Conservation (phyloP, 2,329 filamentous ascomycete genomes). For the Ophiocordyceps sinensis region DNA sequence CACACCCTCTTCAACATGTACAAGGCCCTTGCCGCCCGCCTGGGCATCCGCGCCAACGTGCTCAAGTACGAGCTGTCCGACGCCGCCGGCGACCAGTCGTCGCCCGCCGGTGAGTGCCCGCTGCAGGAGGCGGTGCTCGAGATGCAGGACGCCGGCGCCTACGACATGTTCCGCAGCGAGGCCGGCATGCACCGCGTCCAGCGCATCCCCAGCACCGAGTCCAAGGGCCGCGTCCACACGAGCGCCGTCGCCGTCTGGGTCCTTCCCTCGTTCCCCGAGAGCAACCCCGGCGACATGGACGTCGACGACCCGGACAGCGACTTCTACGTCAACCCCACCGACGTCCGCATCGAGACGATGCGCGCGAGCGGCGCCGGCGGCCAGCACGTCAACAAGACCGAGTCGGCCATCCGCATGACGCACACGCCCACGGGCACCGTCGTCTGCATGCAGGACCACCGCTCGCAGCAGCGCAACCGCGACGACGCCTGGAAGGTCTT, state of each 20-base stretch:
- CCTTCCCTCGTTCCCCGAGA: conserved; percentile 63
- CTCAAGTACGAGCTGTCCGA: conserved; percentile 72
- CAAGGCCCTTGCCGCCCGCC: conserved; percentile 56
- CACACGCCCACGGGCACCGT: conserved; percentile 77
- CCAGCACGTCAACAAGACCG: conserved; percentile 97
- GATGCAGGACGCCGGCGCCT: conserved; percentile 61
- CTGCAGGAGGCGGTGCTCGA: conserved; percentile 83
- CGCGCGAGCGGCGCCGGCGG: conserved; percentile 81
- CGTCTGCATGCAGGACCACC: conserved; percentile 83
- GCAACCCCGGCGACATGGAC: conserved; percentile 35
- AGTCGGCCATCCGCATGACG: conserved; percentile 85
- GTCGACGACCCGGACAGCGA: conserved; percentile 77
- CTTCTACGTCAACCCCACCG: conserved; percentile 75
- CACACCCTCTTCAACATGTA: conserved; percentile 88
- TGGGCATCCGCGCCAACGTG: conserved; percentile 49
- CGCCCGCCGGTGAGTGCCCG: conserved; percentile 47
- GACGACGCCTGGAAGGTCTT: conserved; percentile 78
- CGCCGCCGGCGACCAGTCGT: conserved; percentile 37
- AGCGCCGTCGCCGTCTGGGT: conserved; percentile 88
- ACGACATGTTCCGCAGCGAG: conserved; percentile 70
- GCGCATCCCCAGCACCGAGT: conserved; percentile 81
- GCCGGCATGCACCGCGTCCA: conserved; percentile 93
- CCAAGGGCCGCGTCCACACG: conserved; percentile 82
- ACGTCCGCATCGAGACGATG: conserved; percentile 82
- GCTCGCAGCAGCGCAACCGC: conserved; percentile 81